Percentiles rank a stretch among this genome's conserved stretches.
Evolutionary conservation across 306 rosid species (phyloP).

Genomic region (Begonia masoniana): DNA sequence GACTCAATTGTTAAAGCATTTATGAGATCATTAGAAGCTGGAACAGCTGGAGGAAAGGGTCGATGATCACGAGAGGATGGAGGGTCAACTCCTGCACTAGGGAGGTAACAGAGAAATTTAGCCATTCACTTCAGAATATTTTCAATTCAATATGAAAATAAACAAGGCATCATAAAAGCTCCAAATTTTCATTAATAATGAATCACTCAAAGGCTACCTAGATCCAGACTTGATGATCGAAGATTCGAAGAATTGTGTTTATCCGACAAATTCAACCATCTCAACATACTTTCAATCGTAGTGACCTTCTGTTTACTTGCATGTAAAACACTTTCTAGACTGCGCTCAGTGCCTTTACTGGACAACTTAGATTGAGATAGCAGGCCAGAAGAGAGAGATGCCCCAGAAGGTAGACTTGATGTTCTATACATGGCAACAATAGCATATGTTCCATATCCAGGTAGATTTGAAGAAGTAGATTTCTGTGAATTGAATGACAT

Average conservation of each 20-base stretch:
- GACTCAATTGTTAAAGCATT: slow-evolving; percentile 45
- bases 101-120: too few species aligned
- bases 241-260: slow-evolving; percentile 53
- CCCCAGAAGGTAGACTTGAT: slow-evolving; percentile 75
- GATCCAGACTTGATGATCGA: slow-evolving; percentile 90
- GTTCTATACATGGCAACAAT: slow-evolving; percentile 98
- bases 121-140: slow-evolving; percentile 23
- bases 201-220: slow-evolving; percentile 55
- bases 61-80: slow-evolving; percentile 99
- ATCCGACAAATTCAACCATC: slow-evolving; percentile 88
- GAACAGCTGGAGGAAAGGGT: slow-evolving; percentile 83
- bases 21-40: slow-evolving; percentile 61
- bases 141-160: slow-evolving; percentile 3
- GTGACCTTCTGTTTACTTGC: slow-evolving; percentile 96
- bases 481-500: slow-evolving; percentile 42
- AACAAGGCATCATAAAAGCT: slow-evolving; percentile 8
- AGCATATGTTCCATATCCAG: slow-evolving; percentile 98
- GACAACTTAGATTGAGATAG: slow-evolving; percentile 66
- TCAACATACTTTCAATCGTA: slow-evolving; percentile 98
- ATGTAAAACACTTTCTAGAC: slow-evolving; percentile 89
- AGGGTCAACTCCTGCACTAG: slow-evolving; percentile 99
- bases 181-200: too few species aligned
- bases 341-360: slow-evolving; percentile 67
- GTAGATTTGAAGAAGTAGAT: slow-evolving; percentile 56
- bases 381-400: slow-evolving; percentile 59